Base-by-base conservation (phyloP, 2,329 filamentous ascomycete genomes). In the Boeremia lycopersici region DNA sequence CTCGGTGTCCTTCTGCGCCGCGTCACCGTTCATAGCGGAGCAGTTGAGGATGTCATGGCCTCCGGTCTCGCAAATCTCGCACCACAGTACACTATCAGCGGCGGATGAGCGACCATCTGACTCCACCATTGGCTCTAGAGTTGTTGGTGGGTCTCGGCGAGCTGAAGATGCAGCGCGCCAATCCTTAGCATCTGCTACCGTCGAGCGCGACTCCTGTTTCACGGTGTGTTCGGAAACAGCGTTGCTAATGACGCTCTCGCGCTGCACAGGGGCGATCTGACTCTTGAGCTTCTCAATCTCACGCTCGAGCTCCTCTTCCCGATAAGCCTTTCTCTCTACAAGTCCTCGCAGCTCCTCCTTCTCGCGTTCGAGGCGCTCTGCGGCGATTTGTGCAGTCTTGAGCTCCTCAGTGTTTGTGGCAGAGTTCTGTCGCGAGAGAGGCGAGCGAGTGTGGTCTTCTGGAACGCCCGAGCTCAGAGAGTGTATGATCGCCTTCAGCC, bases 401-500 rank as follows among this genome's bases (percentile, higher is more conserved):
- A 84, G 70, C 40, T 82, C 81, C 33, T 84, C 78, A 3, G 70
- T 59, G 15, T 70, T 74, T 38, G 56, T 67, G 40, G 56, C 58
- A 4, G 67, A 67, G 9, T 57, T 64, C 53, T 61, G 62, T 41
- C 68, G 71, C 36, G 73, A 65, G 43, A 66, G 63, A 30, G 69
- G 73, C 36, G 65, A 71, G 35, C 67, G 69, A 4, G 58, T 59
- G 31, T 69, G 69, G 17, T 74, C 70, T 26, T 72, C 78, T 10
- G 87, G 84, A 26, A 57, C 64, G 63, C 91, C 91, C 57, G 91
- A 84, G 73, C 92, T 96, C 33, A 99, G 82, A 15, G 91, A 96
- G 76, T 98, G 93, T 57, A 99, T 98, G 71, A 99, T 98, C 38
- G 95, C 93, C 76, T 98, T 99, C 61, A 99, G 83, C 41, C 95